Percentiles rank a stretch among this genome's conserved stretches.
Conservation (phyloP, 495 filamentous ascomycete species). For the Hyaloscypha finlandica region DNA sequence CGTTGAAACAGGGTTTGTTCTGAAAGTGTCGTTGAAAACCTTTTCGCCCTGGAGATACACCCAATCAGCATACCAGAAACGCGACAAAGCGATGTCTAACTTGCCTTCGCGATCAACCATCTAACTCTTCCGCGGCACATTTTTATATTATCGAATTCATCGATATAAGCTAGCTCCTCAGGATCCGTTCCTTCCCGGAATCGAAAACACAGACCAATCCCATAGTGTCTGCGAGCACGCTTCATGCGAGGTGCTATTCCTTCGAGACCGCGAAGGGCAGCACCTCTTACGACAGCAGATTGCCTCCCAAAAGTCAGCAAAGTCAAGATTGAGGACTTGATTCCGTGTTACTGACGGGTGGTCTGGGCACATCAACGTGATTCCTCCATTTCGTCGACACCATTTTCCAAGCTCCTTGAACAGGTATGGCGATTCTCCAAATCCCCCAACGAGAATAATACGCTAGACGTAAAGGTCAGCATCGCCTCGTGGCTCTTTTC, state of each 20-base stretch:
- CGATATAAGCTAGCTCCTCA: slow-evolving; percentile 1
- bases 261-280: slow-evolving; percentile 24
- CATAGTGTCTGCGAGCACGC: slow-evolving; percentile 17
- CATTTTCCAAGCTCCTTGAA: slow-evolving; percentile 29
- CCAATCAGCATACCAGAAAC: too few species aligned
- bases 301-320: slow-evolving; percentile 12
- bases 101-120: slow-evolving; percentile 24
- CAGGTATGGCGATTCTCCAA: slow-evolving; percentile 37
- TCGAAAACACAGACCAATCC: background rate
- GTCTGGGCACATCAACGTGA: slow-evolving; percentile 12
- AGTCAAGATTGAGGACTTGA: background rate
- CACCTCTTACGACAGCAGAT: slow-evolving; percentile 21
- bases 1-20: too few species aligned
- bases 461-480: slow-evolving; percentile 16
- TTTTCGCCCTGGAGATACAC: background rate
- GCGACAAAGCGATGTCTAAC: too few species aligned
- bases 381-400: slow-evolving; percentile 20
- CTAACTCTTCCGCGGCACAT: slow-evolving; percentile 6
- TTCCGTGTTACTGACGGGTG: slow-evolving; percentile 6
- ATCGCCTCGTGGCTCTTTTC: too few species aligned
- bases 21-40: background rate
- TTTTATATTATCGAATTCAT: slow-evolving; percentile 6
- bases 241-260: slow-evolving; percentile 20
- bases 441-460: slow-evolving; percentile 39
- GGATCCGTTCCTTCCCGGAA: slow-evolving; percentile 20